Base-by-base conservation (phyloP, 2,329 filamentous ascomycete genomes). In the Trichoderma sp. region DNA sequence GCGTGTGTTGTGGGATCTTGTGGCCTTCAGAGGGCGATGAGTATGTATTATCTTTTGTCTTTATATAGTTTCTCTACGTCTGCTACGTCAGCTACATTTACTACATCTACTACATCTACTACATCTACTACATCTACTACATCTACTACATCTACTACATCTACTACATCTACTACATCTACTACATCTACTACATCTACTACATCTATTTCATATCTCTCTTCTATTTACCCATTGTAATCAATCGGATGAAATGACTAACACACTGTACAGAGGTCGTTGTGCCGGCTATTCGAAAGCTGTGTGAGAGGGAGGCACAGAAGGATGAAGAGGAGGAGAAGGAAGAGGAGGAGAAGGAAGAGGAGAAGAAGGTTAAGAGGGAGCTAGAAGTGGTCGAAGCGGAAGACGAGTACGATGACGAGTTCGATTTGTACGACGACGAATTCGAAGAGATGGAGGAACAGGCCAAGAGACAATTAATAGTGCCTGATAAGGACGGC, bases 1-100 rank as follows among this genome's bases (percentile, higher is more conserved):
- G 24, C 24, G 6, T 68, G 64, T 31, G 40, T 70, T 29, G 53
- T 68, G 16, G 57, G 43, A 13, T 47, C 56, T 47, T 59, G 52
- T 43, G 64, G 59, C 4, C 21, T n/a, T 0, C 16, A n/a, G 1
- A 11, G n/a, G 2, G 29, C 40, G 6, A 2, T 52, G 5, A 24
- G 35, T 52, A 52, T 3, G 27, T n/a, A 21, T 1, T 33, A 14
- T 16, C 21, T 19, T 24, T 47, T 31, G 0, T 33, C 8, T 31
- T 31, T 7, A 6, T 31, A 5, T 31, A 7, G 29, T 6, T 8
- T 8, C 1, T 4, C 29, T 31, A 4, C 13, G 1, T 37, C 14
- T 37, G 4, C 11, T 16, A 4, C 5, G 0, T 37, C 1, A 2
- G 1, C 6, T 37, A 29, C 5, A 29, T 40, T 1, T 43, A 52